Conservation (phyloP, 73 alveolate species). For the Paramecium biaurelia region DNA sequence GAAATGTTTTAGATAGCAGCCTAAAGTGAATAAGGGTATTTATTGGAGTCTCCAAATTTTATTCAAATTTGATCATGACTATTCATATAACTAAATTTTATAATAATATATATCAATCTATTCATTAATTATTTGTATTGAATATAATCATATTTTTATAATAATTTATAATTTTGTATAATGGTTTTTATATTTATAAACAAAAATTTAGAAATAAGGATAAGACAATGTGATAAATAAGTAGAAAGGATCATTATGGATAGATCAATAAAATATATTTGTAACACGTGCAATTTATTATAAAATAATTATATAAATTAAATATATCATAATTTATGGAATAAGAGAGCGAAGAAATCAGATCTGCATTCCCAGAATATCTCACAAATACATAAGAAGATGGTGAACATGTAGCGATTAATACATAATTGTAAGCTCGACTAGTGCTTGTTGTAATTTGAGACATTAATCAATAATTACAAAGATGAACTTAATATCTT, state of each 20-base stretch:
- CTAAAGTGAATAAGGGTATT: neutral
- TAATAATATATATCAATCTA: neutral
- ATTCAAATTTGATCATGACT: neutral
- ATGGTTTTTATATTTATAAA: neutral
- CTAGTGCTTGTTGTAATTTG: neutral
- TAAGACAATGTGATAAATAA: neutral
- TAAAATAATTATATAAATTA: neutral
- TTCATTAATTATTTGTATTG: too few species aligned
- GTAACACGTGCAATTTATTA: neutral
- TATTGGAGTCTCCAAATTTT: neutral
- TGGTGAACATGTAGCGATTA: neutral
- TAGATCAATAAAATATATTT: neutral
- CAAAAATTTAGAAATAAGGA: too few species aligned
- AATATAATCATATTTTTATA: neutral
- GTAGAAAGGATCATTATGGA: neutral
- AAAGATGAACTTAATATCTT: constrained; percentile 22
- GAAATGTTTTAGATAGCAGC: neutral
- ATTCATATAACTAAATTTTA: neutral
- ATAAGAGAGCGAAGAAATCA: constrained; percentile 19
- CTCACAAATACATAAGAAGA: constrained; percentile 22
- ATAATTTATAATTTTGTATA: neutral
- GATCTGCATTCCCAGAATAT: constrained; percentile 21
- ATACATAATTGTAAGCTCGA: neutral
- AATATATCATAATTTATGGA: neutral
- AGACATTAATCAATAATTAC: neutral